Conservation (phyloP, 257 asterid species). For the Solanum chaucha region DNA sequence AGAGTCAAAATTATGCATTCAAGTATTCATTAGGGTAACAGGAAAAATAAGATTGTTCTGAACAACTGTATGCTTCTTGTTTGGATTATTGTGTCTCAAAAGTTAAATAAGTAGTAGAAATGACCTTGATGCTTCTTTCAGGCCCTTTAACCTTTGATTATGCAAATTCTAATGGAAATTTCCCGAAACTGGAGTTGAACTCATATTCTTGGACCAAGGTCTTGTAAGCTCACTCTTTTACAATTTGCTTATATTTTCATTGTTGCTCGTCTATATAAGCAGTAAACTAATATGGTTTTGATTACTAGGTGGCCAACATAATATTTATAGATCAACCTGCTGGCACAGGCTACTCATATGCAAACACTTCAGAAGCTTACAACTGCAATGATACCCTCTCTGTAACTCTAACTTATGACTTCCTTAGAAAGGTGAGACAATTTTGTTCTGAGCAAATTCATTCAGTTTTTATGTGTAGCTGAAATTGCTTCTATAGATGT, state of each 20-base stretch:
- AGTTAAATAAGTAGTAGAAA: not conserved
- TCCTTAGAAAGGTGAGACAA: not conserved
- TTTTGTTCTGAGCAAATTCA: not conserved
- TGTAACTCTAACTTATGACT: not conserved
- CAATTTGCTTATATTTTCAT: not conserved
- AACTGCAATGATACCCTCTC: not conserved
- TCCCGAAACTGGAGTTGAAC: constrained; percentile 2
- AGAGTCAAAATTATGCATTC: not conserved
- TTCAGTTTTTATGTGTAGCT: not conserved
- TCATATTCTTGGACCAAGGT: constrained; percentile 3
- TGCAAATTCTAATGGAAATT: constrained; percentile 1
- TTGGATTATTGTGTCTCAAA: not conserved
- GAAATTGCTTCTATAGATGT: not conserved
- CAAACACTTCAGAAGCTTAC: not conserved
- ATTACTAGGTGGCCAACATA: constrained; percentile 5
- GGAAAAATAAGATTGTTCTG: not conserved
- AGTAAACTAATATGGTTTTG: not conserved
- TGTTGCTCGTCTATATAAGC: not conserved
- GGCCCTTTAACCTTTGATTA: constrained; percentile 1
- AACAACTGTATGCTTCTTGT: not conserved
- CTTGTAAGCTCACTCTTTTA: not conserved
- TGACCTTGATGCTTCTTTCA: not conserved
- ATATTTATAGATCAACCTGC: constrained; percentile 2
- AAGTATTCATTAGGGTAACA: not conserved
- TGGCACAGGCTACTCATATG: not conserved